Evolutionary conservation across 495 filamentous ascomycete genomes (phyloP).

Genomic region (Penicillium cataractarum): DNA sequence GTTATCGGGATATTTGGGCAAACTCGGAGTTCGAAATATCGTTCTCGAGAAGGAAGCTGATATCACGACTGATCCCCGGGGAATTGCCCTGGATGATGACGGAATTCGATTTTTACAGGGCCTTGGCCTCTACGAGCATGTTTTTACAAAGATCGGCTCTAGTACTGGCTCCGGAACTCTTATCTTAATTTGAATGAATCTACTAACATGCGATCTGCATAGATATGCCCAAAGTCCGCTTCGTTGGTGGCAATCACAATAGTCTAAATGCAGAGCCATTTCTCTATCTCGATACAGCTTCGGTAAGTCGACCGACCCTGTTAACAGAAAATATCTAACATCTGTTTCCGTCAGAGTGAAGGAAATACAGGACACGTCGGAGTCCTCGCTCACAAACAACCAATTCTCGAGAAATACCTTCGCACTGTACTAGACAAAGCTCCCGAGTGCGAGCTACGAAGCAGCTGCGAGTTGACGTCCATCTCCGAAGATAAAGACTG

Average conservation of each 20-base stretch:
- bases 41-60: constrained; percentile 48
- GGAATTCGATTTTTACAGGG: constrained; percentile 51
- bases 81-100: constrained; percentile 55
- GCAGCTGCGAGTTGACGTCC: constrained; percentile 34
- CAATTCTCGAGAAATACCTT: constrained; percentile 35
- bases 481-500: constrained; percentile 35
- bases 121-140: constrained; percentile 44
- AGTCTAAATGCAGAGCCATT: constrained; percentile 8
- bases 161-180: constrained; percentile 17
- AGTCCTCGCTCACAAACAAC: constrained; percentile 17
- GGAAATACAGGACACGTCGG: constrained; percentile 21
- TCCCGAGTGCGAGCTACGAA: constrained; percentile 37
- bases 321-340: constrained; percentile 10
- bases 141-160: constrained; percentile 39
- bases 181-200: not conserved
- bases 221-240: constrained; percentile 35
- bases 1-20: constrained; percentile 39
- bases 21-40: constrained; percentile 30
- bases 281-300: constrained; percentile 13
- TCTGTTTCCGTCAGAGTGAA: constrained; percentile 2
- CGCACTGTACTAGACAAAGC: constrained; percentile 27
- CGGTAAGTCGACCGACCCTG: not conserved
- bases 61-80: constrained; percentile 54
- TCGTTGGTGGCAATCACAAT: constrained; percentile 28
- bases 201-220: not conserved